Conservation (phyloP, 768 basidiomycete species). For the Tricholoma flavovirens region DNA sequence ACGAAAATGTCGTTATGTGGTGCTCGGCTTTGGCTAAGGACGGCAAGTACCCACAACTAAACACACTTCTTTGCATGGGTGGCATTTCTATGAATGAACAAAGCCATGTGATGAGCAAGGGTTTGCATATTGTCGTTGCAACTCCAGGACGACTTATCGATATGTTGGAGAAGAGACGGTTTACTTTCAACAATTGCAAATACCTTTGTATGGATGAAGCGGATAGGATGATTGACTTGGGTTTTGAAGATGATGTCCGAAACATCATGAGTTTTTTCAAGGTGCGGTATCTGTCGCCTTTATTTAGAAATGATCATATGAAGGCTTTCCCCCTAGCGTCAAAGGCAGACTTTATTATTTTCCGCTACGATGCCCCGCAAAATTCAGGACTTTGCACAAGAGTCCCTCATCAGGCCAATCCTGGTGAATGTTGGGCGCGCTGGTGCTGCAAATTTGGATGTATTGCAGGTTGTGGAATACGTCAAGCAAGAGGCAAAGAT, state of each 20-base stretch:
- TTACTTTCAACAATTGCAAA: slow-evolving; percentile 92
- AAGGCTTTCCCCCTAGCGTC: slow-evolving; percentile 52
- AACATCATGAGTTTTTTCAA: slow-evolving; percentile 99
- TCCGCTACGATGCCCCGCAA: slow-evolving; percentile 99
- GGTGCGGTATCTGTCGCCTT: slow-evolving; percentile 36
- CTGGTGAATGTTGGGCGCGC: slow-evolving; percentile 97
- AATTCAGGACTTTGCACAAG: slow-evolving; percentile 97
- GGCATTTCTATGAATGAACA: slow-evolving; percentile 99
- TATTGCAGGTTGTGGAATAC: slow-evolving; percentile 95
- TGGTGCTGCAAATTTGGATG: slow-evolving; percentile 95
- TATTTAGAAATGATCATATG: slow-evolving; percentile 2
- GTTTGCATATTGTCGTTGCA: slow-evolving; percentile 92
- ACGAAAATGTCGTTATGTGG: slow-evolving; percentile 90
- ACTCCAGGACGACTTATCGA: slow-evolving; percentile 97
- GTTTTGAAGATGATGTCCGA: slow-evolving; percentile 97
- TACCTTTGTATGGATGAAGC: slow-evolving; percentile 99
- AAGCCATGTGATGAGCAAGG: slow-evolving; percentile 82
- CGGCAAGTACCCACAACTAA: slow-evolving; percentile 77
- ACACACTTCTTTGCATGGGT: slow-evolving; percentile 90
- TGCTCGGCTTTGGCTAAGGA: slow-evolving; percentile 74
- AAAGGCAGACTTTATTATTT: slow-evolving; percentile 94
- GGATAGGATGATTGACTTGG: slow-evolving; percentile 98
- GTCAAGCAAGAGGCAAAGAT: slow-evolving; percentile 99
- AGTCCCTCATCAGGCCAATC: slow-evolving; percentile 91
- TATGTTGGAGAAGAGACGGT: slow-evolving; percentile 93